These are phyloP conservation scores for Ceratobasidium sp. DNA, from an alignment of 1,284 basidiomycete species.

Conservation along the genomic window DNA sequence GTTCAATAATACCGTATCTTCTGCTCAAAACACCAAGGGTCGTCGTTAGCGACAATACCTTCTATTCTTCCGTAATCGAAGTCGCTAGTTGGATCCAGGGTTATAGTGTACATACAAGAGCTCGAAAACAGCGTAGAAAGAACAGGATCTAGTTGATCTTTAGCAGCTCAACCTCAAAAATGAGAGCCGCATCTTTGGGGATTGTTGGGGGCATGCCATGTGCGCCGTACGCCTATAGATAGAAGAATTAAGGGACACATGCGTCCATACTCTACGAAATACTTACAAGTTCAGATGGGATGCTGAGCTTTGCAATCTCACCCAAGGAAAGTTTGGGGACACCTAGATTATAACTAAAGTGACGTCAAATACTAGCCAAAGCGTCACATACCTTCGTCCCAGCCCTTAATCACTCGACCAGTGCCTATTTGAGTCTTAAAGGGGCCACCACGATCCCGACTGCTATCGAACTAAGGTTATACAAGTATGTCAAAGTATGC, in stretches of 20 bases:
- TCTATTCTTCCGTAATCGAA: no score
- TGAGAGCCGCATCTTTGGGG: conserved; percentile 45
- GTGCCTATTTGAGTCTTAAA: conserved; percentile 81
- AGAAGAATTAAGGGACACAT: not conserved
- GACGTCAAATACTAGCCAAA: no score
- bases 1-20: no score
- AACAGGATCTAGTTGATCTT: conserved; percentile 42
- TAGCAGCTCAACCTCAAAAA: conserved; percentile 46
- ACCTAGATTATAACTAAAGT: conserved; percentile 56
- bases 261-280: not conserved
- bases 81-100: no score
- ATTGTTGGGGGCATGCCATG: conserved; percentile 43
- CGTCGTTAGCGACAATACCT: no score
- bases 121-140: no score
- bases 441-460: conserved; percentile 57
- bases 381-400: conserved; percentile 93
- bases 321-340: conserved; percentile 79
- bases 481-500: no score
- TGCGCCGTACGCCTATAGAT: conserved; percentile 43
- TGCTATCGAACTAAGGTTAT: conserved; percentile 47
- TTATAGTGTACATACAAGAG: no score
- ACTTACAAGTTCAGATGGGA: conserved; percentile 72
- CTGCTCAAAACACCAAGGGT: no score
- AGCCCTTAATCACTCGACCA: conserved; percentile 85
- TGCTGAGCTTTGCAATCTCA: conserved; percentile 74